Conservation (phyloP, 1,139 yeast genomes). For the Hemisphaericaspora xylanilytica region DNA sequence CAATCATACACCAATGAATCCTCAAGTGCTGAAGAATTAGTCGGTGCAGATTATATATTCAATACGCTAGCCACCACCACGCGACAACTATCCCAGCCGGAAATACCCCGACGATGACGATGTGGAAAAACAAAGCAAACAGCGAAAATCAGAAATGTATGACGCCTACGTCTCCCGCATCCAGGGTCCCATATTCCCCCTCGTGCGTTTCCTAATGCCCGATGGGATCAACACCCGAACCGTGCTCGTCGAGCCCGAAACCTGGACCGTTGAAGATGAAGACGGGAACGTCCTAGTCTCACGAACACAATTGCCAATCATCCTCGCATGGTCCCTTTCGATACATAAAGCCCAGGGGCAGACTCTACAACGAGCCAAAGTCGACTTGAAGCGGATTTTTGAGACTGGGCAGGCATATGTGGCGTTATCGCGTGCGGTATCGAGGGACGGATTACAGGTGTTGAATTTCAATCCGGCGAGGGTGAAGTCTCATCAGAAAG, state of each 20-base stretch:
- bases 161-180: slow-evolving; percentile 17
- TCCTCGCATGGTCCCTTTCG: slow-evolving; percentile 92
- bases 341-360: slow-evolving; percentile 98
- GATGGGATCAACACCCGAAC: slow-evolving; percentile 68
- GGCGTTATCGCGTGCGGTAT: slow-evolving; percentile 82
- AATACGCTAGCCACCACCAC: slow-evolving; percentile 10
- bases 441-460: slow-evolving; percentile 76
- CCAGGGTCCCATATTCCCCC: slow-evolving; percentile 52
- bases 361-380: slow-evolving; percentile 77
- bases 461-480: slow-evolving; percentile 59
- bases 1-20: slow-evolving; percentile 6
- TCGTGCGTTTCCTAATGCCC: slow-evolving; percentile 70
- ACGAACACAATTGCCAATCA: slow-evolving; percentile 68
- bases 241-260: slow-evolving; percentile 49
- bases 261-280: slow-evolving; percentile 44
- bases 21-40: slow-evolving; percentile 11
- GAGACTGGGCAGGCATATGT: slow-evolving; percentile 97
- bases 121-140: slow-evolving; percentile 15
- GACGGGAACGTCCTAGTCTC: slow-evolving; percentile 28
- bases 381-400: slow-evolving; percentile 73
- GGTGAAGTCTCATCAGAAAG: slow-evolving; percentile 62
- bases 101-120: too few species aligned
- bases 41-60: slow-evolving; percentile 25
- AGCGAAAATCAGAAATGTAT: slow-evolving; percentile 20
- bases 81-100: too few species aligned